Conservation (phyloP, 2,329 filamentous ascomycete genomes). For the Epichloe sp. region DNA sequence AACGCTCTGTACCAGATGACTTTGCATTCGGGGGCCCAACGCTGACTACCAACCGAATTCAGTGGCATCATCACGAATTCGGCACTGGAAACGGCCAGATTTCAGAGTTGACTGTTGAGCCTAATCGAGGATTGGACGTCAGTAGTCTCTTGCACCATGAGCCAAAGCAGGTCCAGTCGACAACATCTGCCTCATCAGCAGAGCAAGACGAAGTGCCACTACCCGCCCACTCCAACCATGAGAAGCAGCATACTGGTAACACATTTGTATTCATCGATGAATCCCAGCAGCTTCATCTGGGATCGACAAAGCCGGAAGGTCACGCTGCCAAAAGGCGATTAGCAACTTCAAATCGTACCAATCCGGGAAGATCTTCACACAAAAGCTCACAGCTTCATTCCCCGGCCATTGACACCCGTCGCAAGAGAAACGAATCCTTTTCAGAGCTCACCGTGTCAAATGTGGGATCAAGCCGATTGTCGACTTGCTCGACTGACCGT, state of each 20-base stretch:
- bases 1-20: slow-evolving; percentile 4
- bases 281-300: not conserved
- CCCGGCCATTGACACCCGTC: not conserved
- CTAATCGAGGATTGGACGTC: not conserved
- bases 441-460: not conserved
- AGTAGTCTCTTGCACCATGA: not conserved
- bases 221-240: not conserved
- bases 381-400: not conserved
- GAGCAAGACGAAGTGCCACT: not conserved
- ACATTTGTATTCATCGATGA: slow-evolving; percentile 4
- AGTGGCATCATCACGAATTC: slow-evolving; percentile 1
- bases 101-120: not conserved
- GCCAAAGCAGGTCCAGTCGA: not conserved
- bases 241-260: not conserved
- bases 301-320: not conserved
- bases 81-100: not conserved
- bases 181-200: not conserved
- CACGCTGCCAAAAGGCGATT: not conserved
- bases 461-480: not conserved
- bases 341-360: not conserved
- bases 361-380: not conserved
- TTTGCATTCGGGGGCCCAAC: not conserved
- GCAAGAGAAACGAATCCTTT: not conserved
- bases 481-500: not conserved
- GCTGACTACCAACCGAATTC: not conserved